Percentiles rank a stretch among this genome's conserved stretches.
These are phyloP conservation scores for Cercospora brassicicola DNA, from an alignment of 2,329 filamentous ascomycete species.

Conservation along the genomic window DNA sequence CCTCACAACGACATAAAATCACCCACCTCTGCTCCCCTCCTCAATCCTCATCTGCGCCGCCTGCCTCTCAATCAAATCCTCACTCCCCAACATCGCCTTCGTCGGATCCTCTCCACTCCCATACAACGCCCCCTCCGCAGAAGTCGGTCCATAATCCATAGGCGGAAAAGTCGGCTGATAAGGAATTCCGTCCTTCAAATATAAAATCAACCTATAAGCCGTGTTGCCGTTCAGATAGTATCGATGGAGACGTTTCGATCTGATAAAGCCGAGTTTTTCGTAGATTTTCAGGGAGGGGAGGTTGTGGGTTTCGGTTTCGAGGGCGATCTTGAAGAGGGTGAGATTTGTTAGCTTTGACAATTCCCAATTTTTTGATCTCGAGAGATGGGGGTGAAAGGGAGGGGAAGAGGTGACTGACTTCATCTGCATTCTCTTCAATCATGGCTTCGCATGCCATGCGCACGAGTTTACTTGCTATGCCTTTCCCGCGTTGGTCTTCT, in stretches of 20 bases:
- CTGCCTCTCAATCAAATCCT: conserved; percentile 34
- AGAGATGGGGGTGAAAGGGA: too few relatives aligned
- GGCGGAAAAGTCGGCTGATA: conserved; percentile 41
- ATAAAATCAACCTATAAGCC: conserved; percentile 82
- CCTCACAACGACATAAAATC: background rate
- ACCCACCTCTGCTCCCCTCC: conserved; percentile 16
- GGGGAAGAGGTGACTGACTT: conserved; percentile 49
- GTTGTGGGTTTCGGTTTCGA: conserved; percentile 95
- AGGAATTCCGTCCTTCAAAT: conserved; percentile 64
- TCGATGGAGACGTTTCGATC: conserved; percentile 87
- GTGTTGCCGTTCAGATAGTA: conserved; percentile 98
- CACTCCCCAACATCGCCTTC: conserved; percentile 12
- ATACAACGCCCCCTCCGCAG: conserved; percentile 30
- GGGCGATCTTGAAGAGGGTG: conserved; percentile 59
- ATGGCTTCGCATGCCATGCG: conserved; percentile 87
- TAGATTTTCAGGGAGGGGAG: conserved; percentile 87
- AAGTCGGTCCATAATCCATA: conserved; percentile 27
- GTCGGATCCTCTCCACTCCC: conserved; percentile 22
- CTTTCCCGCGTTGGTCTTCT: conserved; percentile 73
- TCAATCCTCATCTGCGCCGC: conserved; percentile 34
- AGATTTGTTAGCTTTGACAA: too few relatives aligned
- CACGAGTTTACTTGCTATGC: conserved; percentile 85
- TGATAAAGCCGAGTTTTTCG: conserved; percentile 84
- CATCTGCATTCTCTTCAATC: conserved; percentile 79
- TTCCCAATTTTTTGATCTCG: too few relatives aligned